Evolutionary conservation across 495 filamentous ascomycete genomes (phyloP), one percentile per base, ranked within the genome.

Genomic region (Daldinia childiae): DNA sequence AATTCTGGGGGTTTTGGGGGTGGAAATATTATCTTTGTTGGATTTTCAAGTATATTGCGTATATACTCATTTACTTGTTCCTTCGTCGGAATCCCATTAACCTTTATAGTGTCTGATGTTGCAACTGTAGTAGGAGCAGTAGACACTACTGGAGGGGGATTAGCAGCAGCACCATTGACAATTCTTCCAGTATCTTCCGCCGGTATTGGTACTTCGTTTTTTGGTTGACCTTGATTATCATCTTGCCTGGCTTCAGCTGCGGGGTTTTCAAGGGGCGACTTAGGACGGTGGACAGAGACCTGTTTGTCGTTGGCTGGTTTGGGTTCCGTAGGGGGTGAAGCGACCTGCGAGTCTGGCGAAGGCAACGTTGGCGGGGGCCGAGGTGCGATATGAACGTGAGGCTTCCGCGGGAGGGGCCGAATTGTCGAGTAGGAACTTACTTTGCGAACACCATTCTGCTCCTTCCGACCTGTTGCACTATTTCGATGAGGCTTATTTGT

Each of bases 311-410:
- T 39, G 19, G 17, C 4, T n/a, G 30, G 24, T 8, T 30, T 58
- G 11, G 50, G 12, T 30, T 59, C 34, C 6, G 50, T 17, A 1
- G 30, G 8, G 7, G 26, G 50, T 54, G 50, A 59, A 41, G 19
- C 9, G 43, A n/a, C 19, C 2, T 39, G 30, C 30, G 36, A 39
- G 21, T 26, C 21, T 2, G 59, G 50, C 4, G 58, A 11, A 45
- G 56, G 29, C 24, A 48, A 21, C 26, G 60, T 41, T 12, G 51
- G 38, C 19, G 26, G 41, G 3, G 65, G 48, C 2, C 56, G 64
- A 58, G 65, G 61, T 29, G 65, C 57, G 3, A 64, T 73, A 19
- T 62, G 48, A 11, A 36, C 21, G 52, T 41, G n/a, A 29, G 45
- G 0, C 14, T 27, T 50, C 39, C 64, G 64, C 17, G 51, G 61